These are phyloP conservation scores for Helicosporidium sp. DNA, from an alignment of 139 green algal genomes.

Conservation along the genomic window DNA sequence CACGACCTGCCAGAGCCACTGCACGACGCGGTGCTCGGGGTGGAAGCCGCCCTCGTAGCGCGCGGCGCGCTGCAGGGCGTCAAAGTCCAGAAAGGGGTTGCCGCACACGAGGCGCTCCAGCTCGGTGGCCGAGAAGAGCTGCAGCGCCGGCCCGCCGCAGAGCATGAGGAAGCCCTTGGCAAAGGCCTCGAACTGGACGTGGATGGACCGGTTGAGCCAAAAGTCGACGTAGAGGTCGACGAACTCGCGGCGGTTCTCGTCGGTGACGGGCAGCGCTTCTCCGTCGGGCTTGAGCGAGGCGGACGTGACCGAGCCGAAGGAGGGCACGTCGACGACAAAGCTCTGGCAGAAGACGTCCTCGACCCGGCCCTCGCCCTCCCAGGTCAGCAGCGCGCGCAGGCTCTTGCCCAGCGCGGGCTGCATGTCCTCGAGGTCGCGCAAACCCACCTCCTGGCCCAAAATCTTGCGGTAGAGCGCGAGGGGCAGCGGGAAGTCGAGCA, in stretches of 20 bases:
- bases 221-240: slow-evolving; percentile 59
- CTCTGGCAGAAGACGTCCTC: slow-evolving; percentile 67
- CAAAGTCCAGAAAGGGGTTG: slow-evolving; percentile 76
- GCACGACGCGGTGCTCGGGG: slow-evolving; percentile 21
- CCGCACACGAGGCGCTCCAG: slow-evolving; percentile 74
- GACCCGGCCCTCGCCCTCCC: slow-evolving; percentile 32
- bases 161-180: slow-evolving; percentile 63
- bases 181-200: slow-evolving; percentile 64
- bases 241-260: slow-evolving; percentile 69
- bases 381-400: slow-evolving; percentile 50
- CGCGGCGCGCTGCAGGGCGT: slow-evolving; percentile 45
- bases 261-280: slow-evolving; percentile 48
- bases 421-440: slow-evolving; percentile 75
- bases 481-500: slow-evolving; percentile 75
- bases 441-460: slow-evolving; percentile 38
- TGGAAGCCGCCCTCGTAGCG: slow-evolving; percentile 75
- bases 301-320: slow-evolving; percentile 34
- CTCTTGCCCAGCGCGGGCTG: slow-evolving; percentile 48
- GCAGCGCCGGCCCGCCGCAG: slow-evolving; percentile 58
- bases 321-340: slow-evolving; percentile 51
- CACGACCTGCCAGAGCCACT: slow-evolving; percentile 70
- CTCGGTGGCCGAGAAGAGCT: slow-evolving; percentile 74
- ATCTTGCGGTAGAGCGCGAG: slow-evolving; percentile 79
- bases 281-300: slow-evolving; percentile 39
- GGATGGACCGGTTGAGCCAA: slow-evolving; percentile 42